A percentile compares a stretch with the other conserved stretches of the same genome.
Conservation (phyloP, 2,329 filamentous ascomycete genomes). For the Sarocladiaceae sp. region DNA sequence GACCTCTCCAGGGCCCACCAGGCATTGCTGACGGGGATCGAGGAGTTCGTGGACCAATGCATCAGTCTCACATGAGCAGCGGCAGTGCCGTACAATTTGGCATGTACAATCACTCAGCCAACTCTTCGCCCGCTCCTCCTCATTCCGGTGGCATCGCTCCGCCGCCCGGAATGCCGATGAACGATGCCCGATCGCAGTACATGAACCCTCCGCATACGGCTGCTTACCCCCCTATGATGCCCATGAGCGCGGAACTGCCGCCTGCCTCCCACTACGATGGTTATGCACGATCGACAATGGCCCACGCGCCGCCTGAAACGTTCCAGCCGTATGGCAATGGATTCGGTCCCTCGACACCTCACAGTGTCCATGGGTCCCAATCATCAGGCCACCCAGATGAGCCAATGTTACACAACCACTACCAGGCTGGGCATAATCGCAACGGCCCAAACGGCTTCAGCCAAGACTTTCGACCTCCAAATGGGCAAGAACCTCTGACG, state of each 20-base stretch:
- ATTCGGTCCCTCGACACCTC: constrained; percentile 53
- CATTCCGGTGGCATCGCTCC: constrained; percentile 42
- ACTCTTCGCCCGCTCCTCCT: constrained; percentile 53
- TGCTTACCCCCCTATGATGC: constrained; percentile 34
- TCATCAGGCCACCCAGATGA: constrained; percentile 47
- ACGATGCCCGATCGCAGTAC: constrained; percentile 28
- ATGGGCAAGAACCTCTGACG: background rate
- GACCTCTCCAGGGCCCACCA: constrained; percentile 16
- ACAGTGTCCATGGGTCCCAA: constrained; percentile 60
- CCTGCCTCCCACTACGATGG: constrained; percentile 30
- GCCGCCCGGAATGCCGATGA: constrained; percentile 39
- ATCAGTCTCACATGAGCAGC: constrained; percentile 50
- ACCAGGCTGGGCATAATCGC: constrained; percentile 20
- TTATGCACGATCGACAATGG: constrained; percentile 32
- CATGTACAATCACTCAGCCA: constrained; percentile 49
- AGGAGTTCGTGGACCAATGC: constrained; percentile 32
- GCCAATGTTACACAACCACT: constrained; percentile 35
- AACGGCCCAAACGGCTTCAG: constrained; percentile 27
- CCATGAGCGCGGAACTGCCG: constrained; percentile 20
- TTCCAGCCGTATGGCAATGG: constrained; percentile 29
- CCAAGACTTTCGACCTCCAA: constrained; percentile 23
- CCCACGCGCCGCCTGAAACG: constrained; percentile 29
- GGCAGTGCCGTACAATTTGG: constrained; percentile 52
- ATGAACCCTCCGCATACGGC: constrained; percentile 27
- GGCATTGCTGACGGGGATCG: constrained; percentile 28